phyloP scores from a whole-genome alignment of 192 early-diverging fungal species.

The Phlyctochytrium arcticum region DNA sequence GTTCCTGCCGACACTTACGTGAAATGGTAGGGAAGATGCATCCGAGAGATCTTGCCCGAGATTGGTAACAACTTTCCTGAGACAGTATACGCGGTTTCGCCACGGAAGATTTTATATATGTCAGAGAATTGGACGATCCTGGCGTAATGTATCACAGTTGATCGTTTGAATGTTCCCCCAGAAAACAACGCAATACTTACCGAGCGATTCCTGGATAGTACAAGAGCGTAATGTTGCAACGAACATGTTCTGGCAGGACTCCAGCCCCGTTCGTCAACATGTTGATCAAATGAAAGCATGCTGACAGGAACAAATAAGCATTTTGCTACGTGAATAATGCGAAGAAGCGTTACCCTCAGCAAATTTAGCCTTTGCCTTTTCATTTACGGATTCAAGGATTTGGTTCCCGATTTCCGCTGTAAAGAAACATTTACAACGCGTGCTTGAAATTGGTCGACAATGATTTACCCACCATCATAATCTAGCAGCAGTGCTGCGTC shows the following conservation, averaged over 20 bases:
- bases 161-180: no score
- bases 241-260: conserved; percentile 7
- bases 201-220: background rate
- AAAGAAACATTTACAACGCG: no score
- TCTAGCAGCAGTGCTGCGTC: conserved; percentile 2
- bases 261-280: no score
- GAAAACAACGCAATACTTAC: no score
- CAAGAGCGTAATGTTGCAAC: background rate
- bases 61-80: no score
- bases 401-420: no score
- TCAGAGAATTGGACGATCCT: no score
- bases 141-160: no score
- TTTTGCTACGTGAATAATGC: background rate
- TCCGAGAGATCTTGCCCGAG: background rate
- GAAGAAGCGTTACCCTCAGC: background rate
- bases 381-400: no score
- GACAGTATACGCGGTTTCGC: no score
- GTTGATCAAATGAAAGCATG: background rate
- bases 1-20: background rate
- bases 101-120: no score
- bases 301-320: background rate
- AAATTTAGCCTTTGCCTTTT: no score
- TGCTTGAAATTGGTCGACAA: background rate
- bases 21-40: background rate
- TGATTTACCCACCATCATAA: background rate